Evolutionary conservation across 2,329 filamentous ascomycete species (phyloP), one percentile per base, ranked within the genome.

Genomic region (Zymoseptoria tritici): DNA sequence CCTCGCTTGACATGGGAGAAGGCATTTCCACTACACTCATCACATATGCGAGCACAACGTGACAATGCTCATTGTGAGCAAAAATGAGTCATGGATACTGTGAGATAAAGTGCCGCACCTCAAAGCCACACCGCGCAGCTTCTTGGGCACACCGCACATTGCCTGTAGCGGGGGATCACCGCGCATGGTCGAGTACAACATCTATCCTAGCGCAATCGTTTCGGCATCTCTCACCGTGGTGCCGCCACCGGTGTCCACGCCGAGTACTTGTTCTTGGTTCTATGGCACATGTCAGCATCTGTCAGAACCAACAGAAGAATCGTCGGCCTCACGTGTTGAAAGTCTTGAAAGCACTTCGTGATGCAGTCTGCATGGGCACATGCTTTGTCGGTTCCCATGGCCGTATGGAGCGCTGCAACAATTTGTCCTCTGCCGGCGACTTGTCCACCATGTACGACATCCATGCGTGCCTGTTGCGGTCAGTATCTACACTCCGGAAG

Each of bases 381-480:
- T 93, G 84, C 70, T 87, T 82, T 59, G 81, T 80, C 61, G 86
- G 81, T 74, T 96, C 91, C 89, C 92, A 97, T 46, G 80, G 75
- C 63, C 91, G 84, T 53, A 85, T 76, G 67, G 85, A 81, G 56
- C 85, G 79, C 69, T 85, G 83, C 64, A 95, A 72, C 63, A 94
- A 75, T 56, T 86, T 79, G 74, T 99, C 94, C 71, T 88, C 77
- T 46, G 81, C 84, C 1, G 94, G 94, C 46, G 93, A 86, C 77
- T 89, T 89, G 77, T 97, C 91, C 70, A 96, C 87, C 78, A 86
- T 80, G 79, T 99, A 97, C 66, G 91, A 91, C 69, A 99, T 91
- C 94, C 94, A 99, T 29, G 90, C 91, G 79, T 97, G 94, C 94
- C 83, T 85, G 62, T 70, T 29, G 20, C 20, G 52, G 26, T 63